Evolutionary conservation across 495 filamentous ascomycete genomes (phyloP).

Genomic region (Sabuloglossum arenarium): DNA sequence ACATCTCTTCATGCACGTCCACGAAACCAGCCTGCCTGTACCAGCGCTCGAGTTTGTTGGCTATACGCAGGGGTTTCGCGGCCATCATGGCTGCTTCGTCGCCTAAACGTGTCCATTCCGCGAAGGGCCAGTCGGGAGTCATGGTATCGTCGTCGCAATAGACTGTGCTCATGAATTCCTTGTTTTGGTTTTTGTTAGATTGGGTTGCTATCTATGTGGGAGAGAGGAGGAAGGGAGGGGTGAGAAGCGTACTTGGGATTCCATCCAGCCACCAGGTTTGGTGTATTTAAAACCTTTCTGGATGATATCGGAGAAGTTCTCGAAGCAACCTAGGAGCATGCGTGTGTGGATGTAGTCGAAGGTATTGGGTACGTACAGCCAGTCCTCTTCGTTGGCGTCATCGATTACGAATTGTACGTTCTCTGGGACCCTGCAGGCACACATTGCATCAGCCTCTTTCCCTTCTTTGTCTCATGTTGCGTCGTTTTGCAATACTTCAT

Average conservation of each 20-base stretch:
- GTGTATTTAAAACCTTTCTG: slow-evolving; percentile 15
- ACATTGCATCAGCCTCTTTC: neutral
- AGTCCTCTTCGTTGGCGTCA: slow-evolving; percentile 25
- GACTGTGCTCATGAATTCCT: slow-evolving; percentile 30
- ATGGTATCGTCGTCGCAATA: slow-evolving; percentile 31
- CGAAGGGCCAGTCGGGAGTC: slow-evolving; percentile 23
- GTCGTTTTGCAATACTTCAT: too few relatives aligned
- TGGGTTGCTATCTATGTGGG: neutral
- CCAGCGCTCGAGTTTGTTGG: slow-evolving; percentile 18
- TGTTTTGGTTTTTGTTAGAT: too few relatives aligned
- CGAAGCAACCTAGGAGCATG: slow-evolving; percentile 32
- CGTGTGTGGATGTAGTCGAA: slow-evolving; percentile 52
- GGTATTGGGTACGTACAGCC: slow-evolving; percentile 26
- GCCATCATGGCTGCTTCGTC: slow-evolving; percentile 16
- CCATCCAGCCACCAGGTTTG: slow-evolving; percentile 44
- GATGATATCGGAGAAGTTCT: slow-evolving; percentile 22
- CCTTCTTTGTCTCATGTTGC: neutral
- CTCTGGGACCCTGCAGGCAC: slow-evolving; percentile 16
- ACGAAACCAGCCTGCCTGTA: slow-evolving; percentile 19
- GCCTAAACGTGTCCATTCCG: slow-evolving; percentile 14
- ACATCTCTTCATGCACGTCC: slow-evolving; percentile 20
- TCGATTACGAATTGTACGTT: slow-evolving; percentile 36
- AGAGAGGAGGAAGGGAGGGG: neutral
- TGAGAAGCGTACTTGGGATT: slow-evolving; percentile 12
- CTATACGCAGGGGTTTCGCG: slow-evolving; percentile 14